Evolutionary conservation across 306 rosid species (phyloP).

Genomic region (Purshia tridentata): DNA sequence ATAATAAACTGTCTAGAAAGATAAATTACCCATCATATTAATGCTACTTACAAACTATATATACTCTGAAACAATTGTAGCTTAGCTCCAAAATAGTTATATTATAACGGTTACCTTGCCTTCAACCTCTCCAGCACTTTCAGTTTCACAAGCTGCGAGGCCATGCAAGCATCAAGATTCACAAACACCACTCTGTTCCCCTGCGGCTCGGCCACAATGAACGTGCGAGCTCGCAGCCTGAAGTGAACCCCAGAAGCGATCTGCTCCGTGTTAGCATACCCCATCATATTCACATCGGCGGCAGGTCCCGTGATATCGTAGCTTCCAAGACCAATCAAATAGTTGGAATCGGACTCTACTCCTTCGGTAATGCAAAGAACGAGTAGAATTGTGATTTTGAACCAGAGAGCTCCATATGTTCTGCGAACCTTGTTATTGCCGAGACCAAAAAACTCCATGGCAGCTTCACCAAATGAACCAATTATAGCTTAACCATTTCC

Average conservation of each 20-base stretch:
- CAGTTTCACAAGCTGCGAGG: slow-evolving; percentile 71
- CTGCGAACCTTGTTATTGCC: slow-evolving; percentile 15
- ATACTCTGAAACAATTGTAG: background rate
- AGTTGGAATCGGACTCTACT: slow-evolving; percentile 46
- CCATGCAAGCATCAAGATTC: slow-evolving; percentile 96
- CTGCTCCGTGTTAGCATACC: slow-evolving; percentile 75
- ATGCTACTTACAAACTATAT: background rate
- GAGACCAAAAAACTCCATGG: slow-evolving; percentile 32
- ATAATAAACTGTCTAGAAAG: background rate
- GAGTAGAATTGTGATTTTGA: slow-evolving; percentile 22
- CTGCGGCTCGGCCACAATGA: slow-evolving; percentile 66
- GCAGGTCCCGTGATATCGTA: slow-evolving; percentile 97
- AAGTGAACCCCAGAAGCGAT: slow-evolving; percentile 76
- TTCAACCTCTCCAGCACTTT: slow-evolving; percentile 77
- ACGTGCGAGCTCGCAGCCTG: slow-evolving; percentile 77
- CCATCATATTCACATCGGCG: slow-evolving; percentile 95
- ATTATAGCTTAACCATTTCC: slow-evolving; percentile 18
- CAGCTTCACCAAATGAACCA: slow-evolving; percentile 6
- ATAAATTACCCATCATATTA: background rate
- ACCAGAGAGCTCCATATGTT: slow-evolving; percentile 23
- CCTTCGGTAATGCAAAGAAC: slow-evolving; percentile 12
- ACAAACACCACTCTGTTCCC: slow-evolving; percentile 82
- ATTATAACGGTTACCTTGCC: slow-evolving; percentile 59
- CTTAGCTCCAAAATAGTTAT: background rate
- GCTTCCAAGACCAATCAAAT: slow-evolving; percentile 85